These are phyloP conservation scores for Sambucus nigra DNA, from an alignment of 129 eudicot species.

Conservation along the genomic window DNA sequence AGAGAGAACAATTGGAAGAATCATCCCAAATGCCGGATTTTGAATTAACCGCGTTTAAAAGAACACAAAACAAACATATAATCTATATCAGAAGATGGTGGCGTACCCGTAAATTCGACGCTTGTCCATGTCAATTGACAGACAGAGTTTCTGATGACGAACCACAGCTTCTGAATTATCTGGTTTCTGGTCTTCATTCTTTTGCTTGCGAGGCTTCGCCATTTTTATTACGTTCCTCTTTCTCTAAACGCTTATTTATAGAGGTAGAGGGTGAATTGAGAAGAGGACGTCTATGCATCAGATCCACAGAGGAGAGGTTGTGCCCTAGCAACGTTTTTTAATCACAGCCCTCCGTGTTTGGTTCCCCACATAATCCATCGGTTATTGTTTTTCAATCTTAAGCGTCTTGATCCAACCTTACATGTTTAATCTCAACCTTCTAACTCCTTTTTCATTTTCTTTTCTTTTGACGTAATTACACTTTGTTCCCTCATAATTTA, in stretches of 20 bases:
- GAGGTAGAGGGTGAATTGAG: constrained; percentile 11
- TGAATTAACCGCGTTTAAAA: no score
- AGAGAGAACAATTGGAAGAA: no score
- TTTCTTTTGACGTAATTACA: no score
- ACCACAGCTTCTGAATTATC: constrained; percentile 77
- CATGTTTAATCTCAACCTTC: no score
- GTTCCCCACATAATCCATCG: constrained; percentile 16
- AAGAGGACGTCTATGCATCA: constrained; percentile 5
- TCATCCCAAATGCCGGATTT: neutral
- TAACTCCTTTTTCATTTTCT: no score
- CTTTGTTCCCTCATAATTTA: no score
- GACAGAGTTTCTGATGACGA: constrained; percentile 86
- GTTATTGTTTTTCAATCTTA: neutral
- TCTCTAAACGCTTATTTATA: neutral
- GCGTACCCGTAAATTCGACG: constrained; percentile 81
- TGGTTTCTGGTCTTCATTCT: constrained; percentile 66
- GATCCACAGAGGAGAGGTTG: constrained; percentile 21
- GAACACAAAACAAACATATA: no score
- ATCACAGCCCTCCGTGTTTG: constrained; percentile 18
- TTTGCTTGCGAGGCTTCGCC: constrained; percentile 85
- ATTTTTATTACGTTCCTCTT: constrained; percentile 14
- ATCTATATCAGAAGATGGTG: no score
- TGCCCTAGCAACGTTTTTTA: constrained; percentile 33
- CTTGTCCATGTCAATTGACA: constrained; percentile 64
- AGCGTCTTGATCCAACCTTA: no score